Conservation (phyloP, 2,329 filamentous ascomycete genomes). For the Aspergillus aculeatinus region DNA sequence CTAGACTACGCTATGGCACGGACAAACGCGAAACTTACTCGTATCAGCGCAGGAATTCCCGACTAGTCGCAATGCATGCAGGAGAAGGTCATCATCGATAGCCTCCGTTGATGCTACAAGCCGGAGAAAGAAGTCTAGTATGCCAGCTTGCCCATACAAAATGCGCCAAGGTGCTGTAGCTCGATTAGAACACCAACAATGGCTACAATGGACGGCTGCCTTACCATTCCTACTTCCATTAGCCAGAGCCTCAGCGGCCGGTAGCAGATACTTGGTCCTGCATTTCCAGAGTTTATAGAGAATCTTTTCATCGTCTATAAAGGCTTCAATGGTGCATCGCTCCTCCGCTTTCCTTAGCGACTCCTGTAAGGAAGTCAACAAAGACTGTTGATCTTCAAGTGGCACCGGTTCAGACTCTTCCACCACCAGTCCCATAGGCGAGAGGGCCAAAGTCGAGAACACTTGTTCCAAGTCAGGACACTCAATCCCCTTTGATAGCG, state of each 20-base stretch:
- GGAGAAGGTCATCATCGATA: constrained; percentile 32
- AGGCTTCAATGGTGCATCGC: constrained; percentile 24
- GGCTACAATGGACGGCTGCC: constrained; percentile 17
- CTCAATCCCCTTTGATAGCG: constrained; percentile 13
- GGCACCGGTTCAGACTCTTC: constrained; percentile 20
- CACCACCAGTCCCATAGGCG: constrained; percentile 22
- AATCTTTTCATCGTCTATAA: constrained; percentile 30
- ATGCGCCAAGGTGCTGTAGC: constrained; percentile 39
- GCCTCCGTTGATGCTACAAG: constrained; percentile 35
- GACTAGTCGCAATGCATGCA: constrained; percentile 44
- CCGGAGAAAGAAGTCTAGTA: constrained; percentile 44
- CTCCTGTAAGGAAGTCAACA: constrained; percentile 36
- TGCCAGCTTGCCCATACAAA: constrained; percentile 40
- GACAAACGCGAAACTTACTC: constrained; percentile 24
- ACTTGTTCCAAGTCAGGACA: constrained; percentile 29
- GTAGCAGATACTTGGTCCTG: constrained; percentile 35
- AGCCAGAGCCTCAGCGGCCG: constrained; percentile 40
- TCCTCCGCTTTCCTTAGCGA: constrained; percentile 30
- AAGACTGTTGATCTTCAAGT: constrained; percentile 31
- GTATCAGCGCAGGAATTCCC: constrained; percentile 50
- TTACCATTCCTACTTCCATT: constrained; percentile 46
- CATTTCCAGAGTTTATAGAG: constrained; percentile 39
- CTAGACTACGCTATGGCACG: background rate
- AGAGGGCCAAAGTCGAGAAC: constrained; percentile 23
- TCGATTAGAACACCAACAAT: constrained; percentile 6